Percentiles rank a stretch among this genome's conserved stretches.
Conservation (phyloP, 2,329 filamentous ascomycete species). For the Coleophoma crateriformis region DNA sequence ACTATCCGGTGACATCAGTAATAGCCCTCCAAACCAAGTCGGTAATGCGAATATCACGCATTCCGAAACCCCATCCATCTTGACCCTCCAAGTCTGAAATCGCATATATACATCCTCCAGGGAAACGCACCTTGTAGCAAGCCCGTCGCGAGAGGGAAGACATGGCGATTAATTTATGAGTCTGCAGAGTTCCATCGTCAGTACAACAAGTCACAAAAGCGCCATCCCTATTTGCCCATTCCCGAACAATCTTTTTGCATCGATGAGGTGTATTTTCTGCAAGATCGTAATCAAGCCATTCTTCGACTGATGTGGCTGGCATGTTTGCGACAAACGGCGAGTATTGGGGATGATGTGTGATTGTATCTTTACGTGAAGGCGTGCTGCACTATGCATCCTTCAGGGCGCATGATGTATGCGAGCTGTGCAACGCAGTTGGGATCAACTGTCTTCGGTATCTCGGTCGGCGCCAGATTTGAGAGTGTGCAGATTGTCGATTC, state of each 20-base stretch:
- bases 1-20: slow-evolving; percentile 30
- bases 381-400: not conserved
- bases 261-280: slow-evolving; percentile 26
- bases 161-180: slow-evolving; percentile 44
- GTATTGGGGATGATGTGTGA: not conserved
- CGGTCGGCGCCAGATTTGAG: no score
- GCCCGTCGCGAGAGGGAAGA: slow-evolving; percentile 76
- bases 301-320: slow-evolving; percentile 24
- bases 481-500: no score
- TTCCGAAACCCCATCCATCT: no score
- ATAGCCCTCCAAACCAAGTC: not conserved
- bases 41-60: no score
- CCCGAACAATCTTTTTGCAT: slow-evolving; percentile 25
- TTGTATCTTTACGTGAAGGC: not conserved
- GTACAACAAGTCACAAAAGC: slow-evolving; percentile 29
- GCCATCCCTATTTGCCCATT: slow-evolving; percentile 24
- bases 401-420: slow-evolving; percentile 1
- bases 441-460: no score
- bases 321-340: slow-evolving; percentile 15
- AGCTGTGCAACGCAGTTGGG: not conserved
- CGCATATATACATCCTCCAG: not conserved
- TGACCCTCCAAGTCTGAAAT: no score
- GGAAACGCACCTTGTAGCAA: slow-evolving; percentile 53
- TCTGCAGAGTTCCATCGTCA: slow-evolving; percentile 29
- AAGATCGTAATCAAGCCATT: slow-evolving; percentile 23